A percentile compares a stretch with the other conserved stretches of the same genome.
phyloP scores from a whole-genome alignment of 805 yeast species.

The Candida insectorum region DNA sequence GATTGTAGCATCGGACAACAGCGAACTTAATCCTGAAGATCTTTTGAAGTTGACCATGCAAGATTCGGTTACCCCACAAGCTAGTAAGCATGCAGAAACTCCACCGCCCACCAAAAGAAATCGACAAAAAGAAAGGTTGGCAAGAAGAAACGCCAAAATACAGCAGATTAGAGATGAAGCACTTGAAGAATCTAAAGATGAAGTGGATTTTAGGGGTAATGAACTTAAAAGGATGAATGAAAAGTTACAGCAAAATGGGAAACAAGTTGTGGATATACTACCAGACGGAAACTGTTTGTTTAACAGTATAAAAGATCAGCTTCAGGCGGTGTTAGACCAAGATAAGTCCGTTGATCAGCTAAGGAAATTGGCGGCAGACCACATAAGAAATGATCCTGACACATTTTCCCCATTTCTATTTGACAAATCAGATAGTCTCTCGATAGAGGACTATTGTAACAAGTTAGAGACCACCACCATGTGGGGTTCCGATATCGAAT shows the following conservation, averaged over 20 bases:
- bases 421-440: constrained; percentile 61
- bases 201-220: constrained; percentile 63
- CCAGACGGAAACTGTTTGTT: constrained; percentile 96
- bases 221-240: constrained; percentile 66
- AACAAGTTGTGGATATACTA: constrained; percentile 63
- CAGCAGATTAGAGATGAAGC: constrained; percentile 67
- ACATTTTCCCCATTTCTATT: constrained; percentile 79
- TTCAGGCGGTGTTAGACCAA: constrained; percentile 22
- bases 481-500: constrained; percentile 97
- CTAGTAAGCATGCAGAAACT: neutral
- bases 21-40: constrained; percentile 7
- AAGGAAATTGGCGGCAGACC: constrained; percentile 61
- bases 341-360: constrained; percentile 45
- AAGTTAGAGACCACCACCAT: constrained; percentile 73
- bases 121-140: constrained; percentile 80
- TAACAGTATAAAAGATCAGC: constrained; percentile 80
- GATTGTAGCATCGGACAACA: constrained; percentile 55
- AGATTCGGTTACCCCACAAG: neutral
- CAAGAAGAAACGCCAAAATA: constrained; percentile 69
- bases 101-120: constrained; percentile 50
- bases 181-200: constrained; percentile 57
- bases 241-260: constrained; percentile 45
- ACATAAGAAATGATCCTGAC: constrained; percentile 62
- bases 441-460: constrained; percentile 63
- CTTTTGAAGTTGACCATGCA: constrained; percentile 5